Base-by-base conservation (phyloP, 768 basidiomycete genomes). In the Mycena olivaceomarginata region DNA sequence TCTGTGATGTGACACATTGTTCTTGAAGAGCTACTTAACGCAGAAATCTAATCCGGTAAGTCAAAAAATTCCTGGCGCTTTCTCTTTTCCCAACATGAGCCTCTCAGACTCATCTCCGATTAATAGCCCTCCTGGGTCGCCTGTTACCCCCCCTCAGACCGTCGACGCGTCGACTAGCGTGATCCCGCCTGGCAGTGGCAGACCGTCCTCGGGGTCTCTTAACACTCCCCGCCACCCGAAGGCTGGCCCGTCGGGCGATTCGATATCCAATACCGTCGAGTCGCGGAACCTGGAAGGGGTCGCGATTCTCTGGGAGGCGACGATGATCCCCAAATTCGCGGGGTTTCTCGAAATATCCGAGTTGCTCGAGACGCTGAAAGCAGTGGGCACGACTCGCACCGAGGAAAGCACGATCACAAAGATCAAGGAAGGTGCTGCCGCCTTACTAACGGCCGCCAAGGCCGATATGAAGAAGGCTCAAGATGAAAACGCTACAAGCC, bases 1-100 rank as follows among this genome's bases (percentile, higher is more conserved):
- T 16, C 12, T 39, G 59, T 67, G 64, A 67, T 15, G 45, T n/a
- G 25, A 12, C 56, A 0, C 65, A 67, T 73, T 67, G 72, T 73
- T 67, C 65, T 46, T 25, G 45, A 39, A 72, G 39, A 48, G n/a
- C 25, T 37, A 40, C 20, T 59, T n/a, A 37, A 13, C 46, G 41
- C 16, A 31, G 48, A 12, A 72, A 41, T 22, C 25, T 9, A 72
- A 41, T 22, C 25, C 6, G 37, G 71, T 73, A 56, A 73, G 72
- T 68, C 48, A 25, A 43, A 46, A 39, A 56, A 20, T 64, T 71
- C 46, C 12, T 25, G 31, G 31, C 31, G 31, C 70, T 41, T 25
- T 25, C 45, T 15, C 15, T 41, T 20, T 2, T 40, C 39, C 62
- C 48, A 53, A 53, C 60, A 70, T 70, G 70, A 70, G 59, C 70